Evolutionary conservation across 306 rosid species (phyloP).

Genomic region (Rubus idaeus): DNA sequence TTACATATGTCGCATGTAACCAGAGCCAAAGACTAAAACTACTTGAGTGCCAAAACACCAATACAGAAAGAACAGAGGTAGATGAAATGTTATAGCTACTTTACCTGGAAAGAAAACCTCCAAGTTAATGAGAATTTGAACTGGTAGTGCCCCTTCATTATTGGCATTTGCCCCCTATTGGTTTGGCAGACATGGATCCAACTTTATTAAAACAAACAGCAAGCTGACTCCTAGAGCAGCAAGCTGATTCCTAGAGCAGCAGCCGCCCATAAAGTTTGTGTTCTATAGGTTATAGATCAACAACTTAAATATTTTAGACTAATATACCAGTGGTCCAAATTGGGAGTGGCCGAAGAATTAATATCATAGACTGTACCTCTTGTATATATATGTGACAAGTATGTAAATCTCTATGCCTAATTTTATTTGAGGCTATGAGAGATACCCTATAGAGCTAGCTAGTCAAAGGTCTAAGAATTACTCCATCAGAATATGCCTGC

Average conservation of each 20-base stretch:
- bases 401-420: neutral
- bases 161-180: slow-evolving; percentile 2
- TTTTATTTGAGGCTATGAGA: neutral
- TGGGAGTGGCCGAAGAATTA: neutral
- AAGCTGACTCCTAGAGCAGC: neutral
- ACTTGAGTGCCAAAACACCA: neutral
- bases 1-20: slow-evolving; percentile 4
- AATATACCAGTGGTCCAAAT: neutral
- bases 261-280: neutral
- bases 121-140: slow-evolving; percentile 6
- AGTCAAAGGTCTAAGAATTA: neutral
- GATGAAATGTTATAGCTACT: neutral
- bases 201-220: slow-evolving; percentile 4
- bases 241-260: neutral
- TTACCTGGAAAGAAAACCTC: neutral
- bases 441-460: neutral
- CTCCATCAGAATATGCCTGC: neutral
- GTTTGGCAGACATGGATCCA: neutral
- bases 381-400: neutral
- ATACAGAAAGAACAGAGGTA: slow-evolving; percentile 5
- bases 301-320: neutral
- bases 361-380: neutral
- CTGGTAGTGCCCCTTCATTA: slow-evolving; percentile 4
- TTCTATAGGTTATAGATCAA: neutral
- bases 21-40: neutral